Evolutionary conservation across 2,329 filamentous ascomycete genomes (phyloP).

Genomic region (Ophiostoma triangulosporum): DNA sequence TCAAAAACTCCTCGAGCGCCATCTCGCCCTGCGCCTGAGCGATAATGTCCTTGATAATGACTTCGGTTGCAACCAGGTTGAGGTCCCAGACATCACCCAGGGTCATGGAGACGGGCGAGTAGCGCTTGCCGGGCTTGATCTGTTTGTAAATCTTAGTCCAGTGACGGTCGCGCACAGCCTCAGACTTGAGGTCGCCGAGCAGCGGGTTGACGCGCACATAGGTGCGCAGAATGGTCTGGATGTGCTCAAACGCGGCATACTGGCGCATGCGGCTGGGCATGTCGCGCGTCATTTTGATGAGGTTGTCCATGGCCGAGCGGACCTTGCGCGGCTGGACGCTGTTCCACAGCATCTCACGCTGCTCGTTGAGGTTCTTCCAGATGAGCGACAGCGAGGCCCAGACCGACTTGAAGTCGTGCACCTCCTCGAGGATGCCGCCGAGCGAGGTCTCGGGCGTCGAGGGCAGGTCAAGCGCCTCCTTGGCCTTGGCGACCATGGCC

Average conservation of each 20-base stretch:
- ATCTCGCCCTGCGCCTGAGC: constrained; percentile 94
- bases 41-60: constrained; percentile 83
- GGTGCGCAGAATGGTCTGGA: constrained; percentile 79
- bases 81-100: constrained; percentile 99
- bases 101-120: constrained; percentile 87
- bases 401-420: constrained; percentile 97
- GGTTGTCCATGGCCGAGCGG: constrained; percentile 71
- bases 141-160: constrained; percentile 98
- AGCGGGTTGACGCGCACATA: constrained; percentile 84
- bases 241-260: constrained; percentile 98
- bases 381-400: constrained; percentile 94
- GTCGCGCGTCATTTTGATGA: constrained; percentile 97
- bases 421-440: constrained; percentile 78
- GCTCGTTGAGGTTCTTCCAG: constrained; percentile 90
- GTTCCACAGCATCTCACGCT: constrained; percentile 85
- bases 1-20: constrained; percentile 94
- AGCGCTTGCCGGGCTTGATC: constrained; percentile 81
- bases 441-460: constrained; percentile 69
- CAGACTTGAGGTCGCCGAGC: constrained; percentile 82
- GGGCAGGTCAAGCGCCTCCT: constrained; percentile 87
- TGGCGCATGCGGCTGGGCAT: constrained; percentile 99
- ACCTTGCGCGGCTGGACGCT: constrained; percentile 92
- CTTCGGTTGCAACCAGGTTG: constrained; percentile 75
- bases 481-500: constrained; percentile 89
- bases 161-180: constrained; percentile 89